Percentiles rank a stretch among this genome's conserved stretches.
These are phyloP conservation scores for Capsicum baccatum DNA, from an alignment of 257 asterid genomes.

Conservation along the genomic window DNA sequence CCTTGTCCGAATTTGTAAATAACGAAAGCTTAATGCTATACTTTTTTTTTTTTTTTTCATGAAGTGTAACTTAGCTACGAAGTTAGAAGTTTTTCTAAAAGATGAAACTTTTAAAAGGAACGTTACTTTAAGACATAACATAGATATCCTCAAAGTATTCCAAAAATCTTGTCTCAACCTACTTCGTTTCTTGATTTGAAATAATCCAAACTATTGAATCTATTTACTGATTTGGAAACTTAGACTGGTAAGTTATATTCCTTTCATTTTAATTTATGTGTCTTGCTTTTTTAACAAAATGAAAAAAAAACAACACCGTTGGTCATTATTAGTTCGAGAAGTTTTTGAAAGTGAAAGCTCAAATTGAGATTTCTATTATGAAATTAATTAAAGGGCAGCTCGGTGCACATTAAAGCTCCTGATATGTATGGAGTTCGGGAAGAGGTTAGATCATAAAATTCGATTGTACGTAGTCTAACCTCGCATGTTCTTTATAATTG, in stretches of 20 bases:
- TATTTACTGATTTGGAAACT: neutral
- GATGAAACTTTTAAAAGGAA: conserved; percentile 1
- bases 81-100: conserved; percentile 2
- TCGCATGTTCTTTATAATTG: neutral
- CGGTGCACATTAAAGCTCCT: too few relatives aligned
- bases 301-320: too few relatives aligned
- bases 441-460: too few relatives aligned
- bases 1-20: rapidly evolving
- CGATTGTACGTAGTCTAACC: too few relatives aligned
- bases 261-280: neutral
- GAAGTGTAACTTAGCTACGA: neutral
- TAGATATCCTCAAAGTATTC: neutral
- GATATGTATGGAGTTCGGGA: too few relatives aligned
- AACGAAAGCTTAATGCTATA: neutral
- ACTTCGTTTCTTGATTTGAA: neutral
- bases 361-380: neutral
- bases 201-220: neutral
- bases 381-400: neutral
- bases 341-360: neutral
- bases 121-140: neutral
- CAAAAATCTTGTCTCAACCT: neutral
- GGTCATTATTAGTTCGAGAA: neutral
- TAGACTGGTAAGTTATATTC: neutral
- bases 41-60: neutral
- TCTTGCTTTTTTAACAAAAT: neutral